Base-by-base conservation (phyloP, 2,329 filamentous ascomycete genomes). In the Colletotrichum truncatum region DNA sequence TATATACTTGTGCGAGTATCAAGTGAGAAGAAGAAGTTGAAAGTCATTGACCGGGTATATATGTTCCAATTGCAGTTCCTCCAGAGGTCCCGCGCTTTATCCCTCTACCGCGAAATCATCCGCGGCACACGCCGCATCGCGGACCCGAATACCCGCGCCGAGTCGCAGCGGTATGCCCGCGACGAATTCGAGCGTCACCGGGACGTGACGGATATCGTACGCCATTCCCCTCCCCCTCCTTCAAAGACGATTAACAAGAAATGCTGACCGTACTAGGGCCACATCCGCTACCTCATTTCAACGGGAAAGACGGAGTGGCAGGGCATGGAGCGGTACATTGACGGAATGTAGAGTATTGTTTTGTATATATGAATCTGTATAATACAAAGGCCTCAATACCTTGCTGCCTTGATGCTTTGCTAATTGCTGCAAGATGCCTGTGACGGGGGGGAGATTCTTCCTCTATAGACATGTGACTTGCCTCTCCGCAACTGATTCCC, bases 291-390 rank as follows among this genome's bases (percentile, higher is more conserved):
- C 73, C 81, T 91, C 36, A 75, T 90, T 63, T 89, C 87, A 9
- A 89, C 85, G 4, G 88, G 88, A 56, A 90, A 88, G 77, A 88
- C 87, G 25, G 85, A 90, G 72, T 90, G 88, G 87, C 86, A 90
- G 70, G 81, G 75, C 56, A 89, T 89, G 84, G 86, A 85, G 76
- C 78, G 84, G 69, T 86, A 85, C 76, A 84, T 87, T 73, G 76
- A 78, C 64, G 81, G 83, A 41, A 72, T 84, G 73, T 86, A 68
- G 60, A 43, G 55, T 57, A 34, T 39, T 8, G 23, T 64, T 5
- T 11, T 59, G n/a, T 34, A n/a, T 51, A 28, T 66, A n/a, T 18
- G 16, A 39, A 43, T 12, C 25, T 57, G 49, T 66, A 65, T 59
- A 54, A 54, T 59, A 52, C 45, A 64, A 25, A 46, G 46, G 45